Evolutionary conservation across 768 basidiomycete genomes (phyloP).

Genomic region (Grammothele lineata): DNA sequence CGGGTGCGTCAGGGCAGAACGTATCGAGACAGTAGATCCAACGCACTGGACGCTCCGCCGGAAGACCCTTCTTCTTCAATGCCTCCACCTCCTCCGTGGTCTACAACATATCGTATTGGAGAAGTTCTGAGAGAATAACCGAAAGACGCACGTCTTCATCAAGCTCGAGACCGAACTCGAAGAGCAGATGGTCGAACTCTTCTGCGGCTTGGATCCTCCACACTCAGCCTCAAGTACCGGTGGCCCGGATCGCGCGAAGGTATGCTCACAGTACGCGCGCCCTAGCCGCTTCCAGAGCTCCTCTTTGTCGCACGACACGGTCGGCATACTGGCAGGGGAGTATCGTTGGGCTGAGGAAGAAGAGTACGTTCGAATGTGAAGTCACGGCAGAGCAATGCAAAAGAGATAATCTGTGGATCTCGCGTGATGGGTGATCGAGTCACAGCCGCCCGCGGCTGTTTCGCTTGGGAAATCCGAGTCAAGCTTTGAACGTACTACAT

Average conservation of each 20-base stretch:
- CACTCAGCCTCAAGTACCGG: conserved; percentile 16
- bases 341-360: too few relatives aligned
- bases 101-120: conserved; percentile 35
- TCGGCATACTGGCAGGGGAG: conserved; percentile 89
- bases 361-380: too few relatives aligned
- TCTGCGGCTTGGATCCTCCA: conserved; percentile 62
- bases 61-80: conserved; percentile 76
- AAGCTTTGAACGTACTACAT: too few relatives aligned
- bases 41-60: conserved; percentile 77
- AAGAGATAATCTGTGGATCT: too few relatives aligned
- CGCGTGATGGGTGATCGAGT: too few relatives aligned
- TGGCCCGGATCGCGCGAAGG: conserved; percentile 6
- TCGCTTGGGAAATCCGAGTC: too few relatives aligned
- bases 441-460: too few relatives aligned
- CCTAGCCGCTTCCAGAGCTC: conserved; percentile 90
- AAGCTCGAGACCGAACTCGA: conserved; percentile 95
- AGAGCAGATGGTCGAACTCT: conserved; percentile 92
- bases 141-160: conserved; percentile 89
- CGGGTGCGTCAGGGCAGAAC: too few relatives aligned
- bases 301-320: conserved; percentile 91
- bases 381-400: too few relatives aligned
- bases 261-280: conserved; percentile 65
- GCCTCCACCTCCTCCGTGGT: conserved; percentile 87
- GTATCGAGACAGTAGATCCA: too few relatives aligned
- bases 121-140: not conserved